Conservation (phyloP, 148 eudicot genomes). For the Rhododendron williamsianum region DNA sequence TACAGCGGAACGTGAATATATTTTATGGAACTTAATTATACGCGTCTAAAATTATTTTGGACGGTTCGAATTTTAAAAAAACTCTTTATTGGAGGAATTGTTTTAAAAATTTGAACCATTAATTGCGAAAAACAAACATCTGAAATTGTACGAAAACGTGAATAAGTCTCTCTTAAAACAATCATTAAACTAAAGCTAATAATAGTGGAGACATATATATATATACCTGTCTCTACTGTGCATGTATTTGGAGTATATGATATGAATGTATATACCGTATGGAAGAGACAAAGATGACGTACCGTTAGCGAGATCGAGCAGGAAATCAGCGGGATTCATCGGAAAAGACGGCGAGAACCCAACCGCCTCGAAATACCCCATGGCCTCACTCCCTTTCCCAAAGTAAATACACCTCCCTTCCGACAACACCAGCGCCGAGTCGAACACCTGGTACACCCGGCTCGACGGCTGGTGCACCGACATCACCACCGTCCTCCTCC, state of each 20-base stretch:
- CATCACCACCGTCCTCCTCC: constrained; percentile 64
- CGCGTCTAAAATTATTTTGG: too few species aligned
- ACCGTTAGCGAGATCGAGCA: constrained; percentile 99
- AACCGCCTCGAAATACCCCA: constrained; percentile 56
- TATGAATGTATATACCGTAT: background rate
- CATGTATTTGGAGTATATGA: background rate
- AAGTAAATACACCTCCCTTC: constrained; percentile 70
- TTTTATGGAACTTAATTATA: too few species aligned
- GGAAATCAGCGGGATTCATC: constrained; percentile 93
- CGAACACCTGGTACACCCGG: constrained; percentile 58
- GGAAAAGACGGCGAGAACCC: constrained; percentile 75
- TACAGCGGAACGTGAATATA: too few species aligned
- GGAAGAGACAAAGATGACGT: constrained; percentile 23
- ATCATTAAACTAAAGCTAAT: background rate
- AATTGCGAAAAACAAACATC: too few species aligned
- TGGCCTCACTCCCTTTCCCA: constrained; percentile 61
- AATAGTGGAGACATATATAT: background rate
- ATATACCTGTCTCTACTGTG: background rate
- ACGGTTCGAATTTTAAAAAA: too few species aligned
- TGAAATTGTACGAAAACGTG: too few species aligned
- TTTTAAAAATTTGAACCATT: too few species aligned
- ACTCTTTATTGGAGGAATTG: too few species aligned
- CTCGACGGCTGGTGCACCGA: constrained; percentile 93
- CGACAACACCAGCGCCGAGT: constrained; percentile 59
- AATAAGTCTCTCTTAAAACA: background rate